Percentiles rank a stretch among this genome's conserved stretches.
Conservation (phyloP, 2,329 filamentous ascomycete genomes). For the Pseudogymnoascus sp. region DNA sequence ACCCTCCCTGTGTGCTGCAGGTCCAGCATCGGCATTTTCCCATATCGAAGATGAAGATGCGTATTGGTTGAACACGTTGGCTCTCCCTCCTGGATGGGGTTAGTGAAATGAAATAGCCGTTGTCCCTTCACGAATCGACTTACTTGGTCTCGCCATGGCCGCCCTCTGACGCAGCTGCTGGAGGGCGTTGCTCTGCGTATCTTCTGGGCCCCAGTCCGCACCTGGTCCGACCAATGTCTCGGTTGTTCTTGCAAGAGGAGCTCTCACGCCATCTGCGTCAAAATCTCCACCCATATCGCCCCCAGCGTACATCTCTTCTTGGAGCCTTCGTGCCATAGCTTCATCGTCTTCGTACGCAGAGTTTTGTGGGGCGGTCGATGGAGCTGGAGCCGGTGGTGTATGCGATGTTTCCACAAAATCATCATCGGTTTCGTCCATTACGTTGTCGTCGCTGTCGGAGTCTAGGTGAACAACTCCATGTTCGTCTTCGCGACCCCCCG, state of each 20-base stretch:
- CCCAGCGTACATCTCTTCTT: conserved; percentile 80
- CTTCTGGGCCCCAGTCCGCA: conserved; percentile 42
- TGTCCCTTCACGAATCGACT: conserved; percentile 9
- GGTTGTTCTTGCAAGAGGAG: conserved; percentile 83
- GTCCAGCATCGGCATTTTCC: conserved; percentile 39
- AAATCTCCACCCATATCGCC: conserved; percentile 36
- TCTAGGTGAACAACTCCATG: conserved; percentile 67
- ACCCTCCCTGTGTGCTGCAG: conserved; percentile 41
- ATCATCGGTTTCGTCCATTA: conserved; percentile 35
- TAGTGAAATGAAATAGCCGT: conserved; percentile 2
- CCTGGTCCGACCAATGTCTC: conserved; percentile 76
- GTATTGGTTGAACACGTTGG: conserved; percentile 66
- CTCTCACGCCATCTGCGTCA: conserved; percentile 61
- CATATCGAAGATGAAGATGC: conserved; percentile 43
- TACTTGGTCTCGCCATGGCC: conserved; percentile 23
- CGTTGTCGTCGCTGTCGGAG: conserved; percentile 62
- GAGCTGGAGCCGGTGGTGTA: conserved; percentile 16
- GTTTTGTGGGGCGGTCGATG: conserved; percentile 29
- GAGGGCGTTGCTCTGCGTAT: conserved; percentile 25
- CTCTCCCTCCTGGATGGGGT: conserved; percentile 31
- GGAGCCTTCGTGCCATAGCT: conserved; percentile 82
- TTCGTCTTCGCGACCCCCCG: conserved; percentile 43
- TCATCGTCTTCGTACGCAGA: conserved; percentile 72
- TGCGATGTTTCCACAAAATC: conserved; percentile 25
- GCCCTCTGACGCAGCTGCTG: conserved; percentile 30